Percentiles rank a stretch among this genome's conserved stretches.
phyloP scores from a whole-genome alignment of 1,284 basidiomycete species.

The Cyathus olla region DNA sequence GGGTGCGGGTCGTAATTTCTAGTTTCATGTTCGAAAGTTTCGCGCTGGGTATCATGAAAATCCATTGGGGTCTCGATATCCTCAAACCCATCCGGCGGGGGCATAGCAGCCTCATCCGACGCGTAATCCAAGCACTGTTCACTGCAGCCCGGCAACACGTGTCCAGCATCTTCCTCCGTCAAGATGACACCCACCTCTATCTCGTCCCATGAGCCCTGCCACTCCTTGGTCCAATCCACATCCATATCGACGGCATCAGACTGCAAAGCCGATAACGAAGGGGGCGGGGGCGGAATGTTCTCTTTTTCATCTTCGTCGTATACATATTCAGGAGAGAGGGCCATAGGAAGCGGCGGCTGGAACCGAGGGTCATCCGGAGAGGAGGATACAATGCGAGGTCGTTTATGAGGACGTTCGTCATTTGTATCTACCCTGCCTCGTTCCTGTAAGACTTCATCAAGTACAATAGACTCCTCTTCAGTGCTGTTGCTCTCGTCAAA shows the following conservation, averaged over 20 bases:
- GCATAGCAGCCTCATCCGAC: not conserved
- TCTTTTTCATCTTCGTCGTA: constrained; percentile 21
- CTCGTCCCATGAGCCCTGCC: not conserved
- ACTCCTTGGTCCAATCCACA: not conserved
- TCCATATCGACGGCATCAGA: not conserved
- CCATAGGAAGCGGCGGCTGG: too few species aligned
- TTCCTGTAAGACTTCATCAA: too few species aligned
- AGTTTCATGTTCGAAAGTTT: not conserved
- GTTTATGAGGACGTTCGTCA: constrained; percentile 16
- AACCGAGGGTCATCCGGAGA: constrained; percentile 2
- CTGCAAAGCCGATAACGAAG: constrained; percentile 6
- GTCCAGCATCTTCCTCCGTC: not conserved
- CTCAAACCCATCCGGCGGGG: not conserved
- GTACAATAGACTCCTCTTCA: not conserved
- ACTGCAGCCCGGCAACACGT: not conserved
- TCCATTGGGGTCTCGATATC: not conserved
- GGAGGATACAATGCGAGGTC: constrained; percentile 5
- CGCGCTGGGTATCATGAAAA: not conserved
- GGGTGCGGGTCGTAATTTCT: not conserved
- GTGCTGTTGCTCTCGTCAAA: not conserved
- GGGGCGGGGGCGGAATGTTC: constrained; percentile 21
- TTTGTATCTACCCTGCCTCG: not conserved
- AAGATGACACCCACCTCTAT: not conserved
- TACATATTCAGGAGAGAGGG: not conserved
- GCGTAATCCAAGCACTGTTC: not conserved